Evolutionary conservation across 495 filamentous ascomycete species (phyloP).

Genomic region (Aspergillus egyptiacus): DNA sequence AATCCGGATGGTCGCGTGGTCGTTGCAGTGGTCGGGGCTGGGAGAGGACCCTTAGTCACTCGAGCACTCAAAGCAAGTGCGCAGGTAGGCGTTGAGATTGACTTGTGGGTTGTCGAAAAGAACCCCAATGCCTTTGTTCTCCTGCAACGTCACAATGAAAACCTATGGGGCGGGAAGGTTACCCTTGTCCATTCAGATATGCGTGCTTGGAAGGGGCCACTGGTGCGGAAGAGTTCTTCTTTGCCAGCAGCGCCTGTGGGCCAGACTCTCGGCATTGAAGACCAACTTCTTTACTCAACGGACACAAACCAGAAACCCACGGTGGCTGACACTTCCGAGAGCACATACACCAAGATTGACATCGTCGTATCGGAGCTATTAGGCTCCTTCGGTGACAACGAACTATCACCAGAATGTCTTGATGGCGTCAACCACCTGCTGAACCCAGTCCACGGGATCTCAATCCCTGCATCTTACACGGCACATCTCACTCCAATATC

Average conservation of each 20-base stretch:
- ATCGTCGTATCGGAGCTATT: slow-evolving; percentile 92
- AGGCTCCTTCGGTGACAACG: slow-evolving; percentile 88
- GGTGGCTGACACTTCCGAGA: background rate
- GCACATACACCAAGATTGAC: slow-evolving; percentile 62
- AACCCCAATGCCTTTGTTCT: slow-evolving; percentile 96
- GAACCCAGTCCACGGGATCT: slow-evolving; percentile 73
- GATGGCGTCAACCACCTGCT: slow-evolving; percentile 86
- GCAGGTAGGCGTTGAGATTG: slow-evolving; percentile 67
- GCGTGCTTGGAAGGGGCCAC: slow-evolving; percentile 82
- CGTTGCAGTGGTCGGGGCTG: slow-evolving; percentile 87
- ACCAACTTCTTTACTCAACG: slow-evolving; percentile 24
- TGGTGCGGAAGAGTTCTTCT: slow-evolving; percentile 16
- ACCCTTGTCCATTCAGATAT: slow-evolving; percentile 93
- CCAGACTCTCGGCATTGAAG: slow-evolving; percentile 31
- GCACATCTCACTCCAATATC: slow-evolving; percentile 86
- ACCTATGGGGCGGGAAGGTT: slow-evolving; percentile 66
- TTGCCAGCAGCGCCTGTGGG: slow-evolving; percentile 20
- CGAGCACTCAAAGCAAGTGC: slow-evolving; percentile 74
- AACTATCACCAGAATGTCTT: slow-evolving; percentile 83
- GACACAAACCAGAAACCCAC: slow-evolving; percentile 18
- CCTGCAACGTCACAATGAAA: slow-evolving; percentile 76
- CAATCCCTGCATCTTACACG: slow-evolving; percentile 86
- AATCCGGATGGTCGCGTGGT: slow-evolving; percentile 66
- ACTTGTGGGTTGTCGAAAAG: slow-evolving; percentile 92
- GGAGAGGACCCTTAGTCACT: slow-evolving; percentile 84